phyloP scores from a whole-genome alignment of 1,139 yeast species.

The Geotrichum phurueaensis region DNA sequence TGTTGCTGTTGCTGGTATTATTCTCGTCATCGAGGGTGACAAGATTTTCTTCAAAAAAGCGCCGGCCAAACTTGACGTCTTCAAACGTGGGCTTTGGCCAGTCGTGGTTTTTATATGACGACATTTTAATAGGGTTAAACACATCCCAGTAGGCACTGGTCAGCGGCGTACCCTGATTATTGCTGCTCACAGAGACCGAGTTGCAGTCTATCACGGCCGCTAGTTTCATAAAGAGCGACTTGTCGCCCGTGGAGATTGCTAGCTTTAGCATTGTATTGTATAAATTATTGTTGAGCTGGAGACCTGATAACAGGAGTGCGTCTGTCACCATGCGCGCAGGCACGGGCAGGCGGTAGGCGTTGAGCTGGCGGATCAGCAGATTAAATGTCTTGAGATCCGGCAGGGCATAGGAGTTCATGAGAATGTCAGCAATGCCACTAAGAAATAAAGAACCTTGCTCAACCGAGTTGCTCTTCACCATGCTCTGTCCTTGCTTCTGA shows the following conservation, averaged over 20 bases:
- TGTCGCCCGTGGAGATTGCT: slow-evolving; percentile 22
- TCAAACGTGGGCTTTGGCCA: slow-evolving; percentile 7
- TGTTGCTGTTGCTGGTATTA: neutral
- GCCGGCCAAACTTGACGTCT: slow-evolving; percentile 14
- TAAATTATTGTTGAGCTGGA: slow-evolving; percentile 22
- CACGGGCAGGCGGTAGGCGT: slow-evolving; percentile 20
- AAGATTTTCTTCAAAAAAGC: slow-evolving; percentile 13
- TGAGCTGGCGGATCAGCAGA: slow-evolving; percentile 23
- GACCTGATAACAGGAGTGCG: slow-evolving; percentile 23
- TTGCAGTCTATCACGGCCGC: slow-evolving; percentile 19
- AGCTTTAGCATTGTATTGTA: slow-evolving; percentile 22
- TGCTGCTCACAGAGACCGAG: slow-evolving; percentile 11
- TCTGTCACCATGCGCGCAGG: slow-evolving; percentile 29
- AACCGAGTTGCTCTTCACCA: neutral
- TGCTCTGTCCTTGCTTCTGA: neutral
- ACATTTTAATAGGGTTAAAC: slow-evolving; percentile 15
- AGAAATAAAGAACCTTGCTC: slow-evolving; percentile 4
- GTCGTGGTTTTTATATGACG: slow-evolving; percentile 9
- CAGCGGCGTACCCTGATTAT: slow-evolving; percentile 13
- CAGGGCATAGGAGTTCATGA: slow-evolving; percentile 22
- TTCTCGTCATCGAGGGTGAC: slow-evolving; percentile 1
- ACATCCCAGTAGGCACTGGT: slow-evolving; percentile 10
- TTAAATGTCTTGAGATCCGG: slow-evolving; percentile 26
- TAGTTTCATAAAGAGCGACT: slow-evolving; percentile 19
- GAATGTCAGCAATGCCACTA: slow-evolving; percentile 16